A percentile compares a stretch with the other conserved stretches of the same genome.
phyloP scores from a whole-genome alignment of 345 rosid genomes.

The Eucalyptus pauciflora region DNA sequence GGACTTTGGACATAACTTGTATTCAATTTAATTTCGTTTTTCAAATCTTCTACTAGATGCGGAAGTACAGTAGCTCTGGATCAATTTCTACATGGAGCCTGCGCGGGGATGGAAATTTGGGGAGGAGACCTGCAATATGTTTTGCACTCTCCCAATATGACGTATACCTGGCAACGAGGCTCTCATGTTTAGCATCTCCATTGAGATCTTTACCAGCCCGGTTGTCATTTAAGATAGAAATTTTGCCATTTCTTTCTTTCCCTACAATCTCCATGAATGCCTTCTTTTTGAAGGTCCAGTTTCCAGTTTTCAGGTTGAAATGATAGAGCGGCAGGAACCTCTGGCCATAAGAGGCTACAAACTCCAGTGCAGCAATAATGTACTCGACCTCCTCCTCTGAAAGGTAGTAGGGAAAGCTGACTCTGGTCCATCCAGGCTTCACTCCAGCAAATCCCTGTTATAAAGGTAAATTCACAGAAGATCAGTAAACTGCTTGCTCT shows the following conservation, averaged over 20 bases:
- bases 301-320: constrained; percentile 23
- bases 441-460: constrained; percentile 25
- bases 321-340: constrained; percentile 33
- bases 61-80: background rate
- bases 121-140: background rate
- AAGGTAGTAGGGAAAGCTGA: constrained; percentile 64
- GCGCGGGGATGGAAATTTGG: background rate
- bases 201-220: background rate
- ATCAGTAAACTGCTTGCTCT: background rate
- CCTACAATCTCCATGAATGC: background rate
- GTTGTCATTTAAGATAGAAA: background rate
- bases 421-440: constrained; percentile 55
- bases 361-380: constrained; percentile 32
- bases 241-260: background rate
- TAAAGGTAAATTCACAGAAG: too few relatives aligned
- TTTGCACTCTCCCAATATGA: background rate
- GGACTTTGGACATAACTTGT: too few relatives aligned
- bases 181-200: background rate
- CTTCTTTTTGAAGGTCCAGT: constrained; percentile 20
- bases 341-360: constrained; percentile 30
- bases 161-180: background rate
- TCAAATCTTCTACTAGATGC: too few relatives aligned
- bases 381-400: constrained; percentile 26
- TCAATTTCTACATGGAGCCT: background rate
- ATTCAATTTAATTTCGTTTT: too few relatives aligned